A percentile compares a stretch with the other conserved stretches of the same genome.
Conservation (phyloP, 1,139 yeast species). For the Tardiomyces blankii region DNA sequence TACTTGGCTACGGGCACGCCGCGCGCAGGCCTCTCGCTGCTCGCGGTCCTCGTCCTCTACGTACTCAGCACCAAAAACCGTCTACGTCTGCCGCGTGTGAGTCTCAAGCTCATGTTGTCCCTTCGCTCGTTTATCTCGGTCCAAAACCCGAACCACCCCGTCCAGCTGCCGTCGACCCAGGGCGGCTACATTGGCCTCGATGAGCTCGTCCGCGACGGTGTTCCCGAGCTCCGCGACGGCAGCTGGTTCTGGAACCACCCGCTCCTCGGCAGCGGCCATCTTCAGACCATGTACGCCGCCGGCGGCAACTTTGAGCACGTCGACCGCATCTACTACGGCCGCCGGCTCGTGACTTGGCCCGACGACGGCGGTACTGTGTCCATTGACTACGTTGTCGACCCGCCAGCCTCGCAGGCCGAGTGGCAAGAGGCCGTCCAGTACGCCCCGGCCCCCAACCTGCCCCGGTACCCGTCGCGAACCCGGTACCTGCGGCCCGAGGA, state of each 20-base stretch:
- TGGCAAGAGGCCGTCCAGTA: constrained; percentile 41
- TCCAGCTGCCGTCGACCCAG: constrained; percentile 5
- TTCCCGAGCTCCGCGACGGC: constrained; percentile 37
- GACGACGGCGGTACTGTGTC: constrained; percentile 60
- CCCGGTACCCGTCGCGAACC: constrained; percentile 68
- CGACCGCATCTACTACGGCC: constrained; percentile 60
- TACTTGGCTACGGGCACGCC: too few relatives aligned
- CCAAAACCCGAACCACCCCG: constrained; percentile 5
- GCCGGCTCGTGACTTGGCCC: constrained; percentile 50
- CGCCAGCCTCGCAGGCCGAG: constrained; percentile 33
- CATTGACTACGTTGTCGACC: constrained; percentile 59
- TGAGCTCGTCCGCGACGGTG: constrained; percentile 31
- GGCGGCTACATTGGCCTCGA: constrained; percentile 25
- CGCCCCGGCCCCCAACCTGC: constrained; percentile 57
- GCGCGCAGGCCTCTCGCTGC: too few relatives aligned
- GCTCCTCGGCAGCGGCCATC: constrained; percentile 53
- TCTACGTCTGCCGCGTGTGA: too few relatives aligned
- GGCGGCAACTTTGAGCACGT: constrained; percentile 40
- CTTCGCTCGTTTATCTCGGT: not conserved
- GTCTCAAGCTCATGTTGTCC: not conserved
- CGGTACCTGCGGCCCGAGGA: constrained; percentile 53
- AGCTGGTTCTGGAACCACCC: constrained; percentile 50
- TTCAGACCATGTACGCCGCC: constrained; percentile 64
- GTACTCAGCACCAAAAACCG: too few relatives aligned
- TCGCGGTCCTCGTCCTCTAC: too few relatives aligned